These are phyloP conservation scores for Curvularia eragrostidis DNA, from an alignment of 2,329 filamentous ascomycete species.

Conservation along the genomic window DNA sequence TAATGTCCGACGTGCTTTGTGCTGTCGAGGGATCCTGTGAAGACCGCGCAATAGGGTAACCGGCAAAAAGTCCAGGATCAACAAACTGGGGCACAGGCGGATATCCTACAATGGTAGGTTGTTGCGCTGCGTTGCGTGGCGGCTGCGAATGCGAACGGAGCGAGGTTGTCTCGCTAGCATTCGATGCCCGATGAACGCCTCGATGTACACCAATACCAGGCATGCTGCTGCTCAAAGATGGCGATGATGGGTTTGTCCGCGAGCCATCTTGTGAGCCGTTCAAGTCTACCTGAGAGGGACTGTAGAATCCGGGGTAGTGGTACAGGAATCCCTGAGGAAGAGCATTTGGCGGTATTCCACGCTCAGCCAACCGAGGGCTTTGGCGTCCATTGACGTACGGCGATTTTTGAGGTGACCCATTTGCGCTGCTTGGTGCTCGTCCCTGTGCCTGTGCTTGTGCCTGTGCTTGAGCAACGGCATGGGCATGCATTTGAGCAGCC, in stretches of 20 bases:
- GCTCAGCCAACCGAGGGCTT: constrained; percentile 43
- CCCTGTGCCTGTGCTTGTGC: constrained; percentile 48
- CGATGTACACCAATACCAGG: constrained; percentile 53
- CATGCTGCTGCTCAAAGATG: constrained; percentile 53
- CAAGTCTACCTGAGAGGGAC: constrained; percentile 47
- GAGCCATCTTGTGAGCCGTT: constrained; percentile 51
- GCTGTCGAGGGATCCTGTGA: constrained; percentile 37
- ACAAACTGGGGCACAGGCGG: constrained; percentile 44
- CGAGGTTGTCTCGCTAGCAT: constrained; percentile 53
- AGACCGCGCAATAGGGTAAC: constrained; percentile 46
- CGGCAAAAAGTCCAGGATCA: constrained; percentile 39
- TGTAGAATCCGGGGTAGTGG: constrained; percentile 55
- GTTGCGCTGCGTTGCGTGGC: constrained; percentile 52
- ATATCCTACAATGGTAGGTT: constrained; percentile 51
- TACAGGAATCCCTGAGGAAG: constrained; percentile 54
- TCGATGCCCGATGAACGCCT: constrained; percentile 52
- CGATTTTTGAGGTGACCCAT: constrained; percentile 52
- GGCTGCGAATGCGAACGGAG: constrained; percentile 60
- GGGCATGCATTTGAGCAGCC: constrained; percentile 47
- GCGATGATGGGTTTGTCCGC: constrained; percentile 58
- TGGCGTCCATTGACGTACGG: constrained; percentile 41
- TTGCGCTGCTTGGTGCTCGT: constrained; percentile 43
- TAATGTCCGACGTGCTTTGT: constrained; percentile 29
- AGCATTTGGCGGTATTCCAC: constrained; percentile 37
- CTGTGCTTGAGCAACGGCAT: constrained; percentile 47